Base-by-base conservation (phyloP, 108 stramenopile species). In the Chaetoceros muelleri region DNA sequence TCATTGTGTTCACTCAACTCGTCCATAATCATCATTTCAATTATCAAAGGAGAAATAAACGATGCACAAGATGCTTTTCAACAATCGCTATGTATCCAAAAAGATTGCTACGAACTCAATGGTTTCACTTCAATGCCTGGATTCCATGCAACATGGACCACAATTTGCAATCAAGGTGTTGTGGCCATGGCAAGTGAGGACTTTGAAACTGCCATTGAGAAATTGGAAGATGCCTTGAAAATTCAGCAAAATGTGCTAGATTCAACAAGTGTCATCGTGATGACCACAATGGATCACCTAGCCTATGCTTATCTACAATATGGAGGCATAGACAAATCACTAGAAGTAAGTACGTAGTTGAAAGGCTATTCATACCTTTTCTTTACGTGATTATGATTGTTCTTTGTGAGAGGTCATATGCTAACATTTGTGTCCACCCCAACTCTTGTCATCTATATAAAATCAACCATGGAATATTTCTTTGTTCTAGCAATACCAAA, bases 121-220 rank as follows among this genome's bases (percentile, higher is more conserved):
- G 13, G 48, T n/a, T 59, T 70, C 46, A 40, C 54, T 7, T 64
- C 69, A 1, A 79, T 73, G 40, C 78, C 76, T 46, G 78, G 75
- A 30, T 69, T 68, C 28, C 53, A 79, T 22, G 72, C 78, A 0
- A 75, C 79, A 69, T 75, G 75, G 13, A 71, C 75, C 17, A 83
- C 82, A 2, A 71, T 78, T 64, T 83, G 82, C 61, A 83, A 83
- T 56, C 70, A 65, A 40, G 81, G 68, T 44, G 79, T 79, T 65
- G 74, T 79, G 18, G 70, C 70, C 10, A 51, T 78, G 24, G 71
- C 76, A 34, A 62, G 57, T 55, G 78, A 48, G 13, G 55, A 75
- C 28, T 79, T 47, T 24, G 52, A 46, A 18, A 59, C 67, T 25
- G 82, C 78, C 0, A 66, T 79, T 51, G 18, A 46, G 0, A 58